phyloP scores from a whole-genome alignment of 2,329 filamentous ascomycete species.

The Trichoderma brevicompactum region DNA sequence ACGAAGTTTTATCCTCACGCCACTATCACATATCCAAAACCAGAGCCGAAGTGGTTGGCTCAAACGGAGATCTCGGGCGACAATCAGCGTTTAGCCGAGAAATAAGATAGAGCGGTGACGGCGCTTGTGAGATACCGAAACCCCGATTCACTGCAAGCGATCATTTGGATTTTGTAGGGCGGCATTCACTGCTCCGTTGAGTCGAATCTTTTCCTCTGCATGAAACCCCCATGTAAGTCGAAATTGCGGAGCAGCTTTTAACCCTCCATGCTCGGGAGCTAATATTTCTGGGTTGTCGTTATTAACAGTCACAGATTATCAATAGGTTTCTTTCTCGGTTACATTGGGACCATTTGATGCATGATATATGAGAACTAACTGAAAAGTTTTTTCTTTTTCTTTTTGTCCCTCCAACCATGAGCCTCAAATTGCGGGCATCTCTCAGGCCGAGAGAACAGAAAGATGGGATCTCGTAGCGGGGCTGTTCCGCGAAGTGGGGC shows the following conservation, averaged over 20 bases:
- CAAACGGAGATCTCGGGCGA: not conserved
- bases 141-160: too few relatives aligned
- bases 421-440: not conserved
- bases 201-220: too few relatives aligned
- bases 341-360: not conserved
- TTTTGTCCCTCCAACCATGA: too few relatives aligned
- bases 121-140: too few relatives aligned
- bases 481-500: constrained; percentile 24
- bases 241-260: not conserved
- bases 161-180: too few relatives aligned
- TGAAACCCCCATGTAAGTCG: too few relatives aligned
- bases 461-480: not conserved
- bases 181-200: too few relatives aligned
- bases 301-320: too few relatives aligned
- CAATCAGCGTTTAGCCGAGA: constrained; percentile 4
- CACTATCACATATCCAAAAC: not conserved
- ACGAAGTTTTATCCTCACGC: not conserved
- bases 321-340: too few relatives aligned
- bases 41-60: not conserved
- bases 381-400: not conserved
- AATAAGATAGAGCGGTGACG: not conserved
- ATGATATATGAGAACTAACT: not conserved
- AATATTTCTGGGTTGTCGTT: not conserved
- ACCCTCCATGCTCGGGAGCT: not conserved
- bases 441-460: not conserved